Evolutionary conservation across 169 alveolate species (phyloP), one percentile per base, ranked within the genome.

Genomic region (Plasmodium cynomolgi): DNA sequence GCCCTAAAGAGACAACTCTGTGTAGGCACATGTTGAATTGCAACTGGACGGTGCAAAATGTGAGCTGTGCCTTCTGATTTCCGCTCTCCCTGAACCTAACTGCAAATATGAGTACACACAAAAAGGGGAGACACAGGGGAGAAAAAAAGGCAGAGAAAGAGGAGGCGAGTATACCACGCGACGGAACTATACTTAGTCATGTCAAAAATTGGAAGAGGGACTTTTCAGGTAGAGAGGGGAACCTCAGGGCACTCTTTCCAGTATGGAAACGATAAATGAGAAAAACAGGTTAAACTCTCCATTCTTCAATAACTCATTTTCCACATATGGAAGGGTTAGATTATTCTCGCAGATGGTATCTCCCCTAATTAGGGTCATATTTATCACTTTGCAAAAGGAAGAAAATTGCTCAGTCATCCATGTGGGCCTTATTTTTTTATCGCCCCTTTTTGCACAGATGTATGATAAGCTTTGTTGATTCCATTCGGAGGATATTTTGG

Each of bases 1-100:
- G 68, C 44, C 71, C 68, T 15, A 71, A 31, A 75, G 81, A 68
- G 77, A 29, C 79, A 33, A 86, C 7, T 58, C 50, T 86, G 81
- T 77, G 58, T 20, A 86, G 71, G 44, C 47, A 20, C 93, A 86
- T 86, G 29, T 23, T 58, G 9, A 79, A 29, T 3, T 15, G 54
- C 37, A 20, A 41, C n/a, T 79, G 7, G 73, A n/a, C 17, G 29
- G 77, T 9, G 15, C 77, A 29, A 68, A 68, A 6, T 68, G 77
- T 68, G 15, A 8, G n/a, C 1, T 68, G n/a, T 26, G 37, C 31
- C 15, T 58, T 58, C 31, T n/a, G 8, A 17, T 6, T 58, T 58
- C 17, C 74, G 8, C 31, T 17, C 23, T 58, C 31, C 74, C 74
- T 41, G 17, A 0, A 17, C 54, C 23, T 2, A 50, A 15, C 9